phyloP scores from a whole-genome alignment of 2,329 filamentous ascomycete genomes.

The Parafenestella ontariensis region DNA sequence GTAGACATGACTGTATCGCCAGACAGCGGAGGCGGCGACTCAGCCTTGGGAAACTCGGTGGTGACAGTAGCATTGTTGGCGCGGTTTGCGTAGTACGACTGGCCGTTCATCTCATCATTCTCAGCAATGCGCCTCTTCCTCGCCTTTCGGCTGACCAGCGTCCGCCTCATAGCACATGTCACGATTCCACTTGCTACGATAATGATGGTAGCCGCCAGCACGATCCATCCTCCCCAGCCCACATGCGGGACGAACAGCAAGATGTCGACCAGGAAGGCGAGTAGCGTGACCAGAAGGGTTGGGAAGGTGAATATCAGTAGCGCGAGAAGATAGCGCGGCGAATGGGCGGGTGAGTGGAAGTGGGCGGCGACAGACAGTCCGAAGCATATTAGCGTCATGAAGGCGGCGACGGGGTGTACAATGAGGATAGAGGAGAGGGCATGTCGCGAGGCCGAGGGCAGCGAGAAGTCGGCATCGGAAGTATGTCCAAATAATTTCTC shows the following conservation, averaged over 20 bases:
- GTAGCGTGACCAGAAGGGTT: slow-evolving; percentile 80
- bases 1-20: slow-evolving; percentile 64
- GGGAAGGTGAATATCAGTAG: slow-evolving; percentile 87
- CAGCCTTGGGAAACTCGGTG: slow-evolving; percentile 56
- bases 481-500: slow-evolving; percentile 58
- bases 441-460: slow-evolving; percentile 69
- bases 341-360: slow-evolving; percentile 87
- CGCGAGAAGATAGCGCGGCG: slow-evolving; percentile 82
- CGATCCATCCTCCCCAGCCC: slow-evolving; percentile 92
- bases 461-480: slow-evolving; percentile 62
- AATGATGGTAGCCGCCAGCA: slow-evolving; percentile 85
- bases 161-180: slow-evolving; percentile 93
- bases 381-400: slow-evolving; percentile 85
- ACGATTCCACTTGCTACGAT: slow-evolving; percentile 83
- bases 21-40: slow-evolving; percentile 61
- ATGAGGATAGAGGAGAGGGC: slow-evolving; percentile 88
- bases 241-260: slow-evolving; percentile 93
- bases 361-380: slow-evolving; percentile 81
- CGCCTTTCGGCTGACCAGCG: slow-evolving; percentile 90
- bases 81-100: slow-evolving; percentile 77
- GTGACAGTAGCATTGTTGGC: slow-evolving; percentile 33
- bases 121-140: slow-evolving; percentile 88
- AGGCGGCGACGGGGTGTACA: slow-evolving; percentile 87
- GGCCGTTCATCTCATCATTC: slow-evolving; percentile 96
- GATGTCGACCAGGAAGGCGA: slow-evolving; percentile 92